Evolutionary conservation across 1,284 basidiomycete genomes (phyloP).

Genomic region (Stygiomarasmius scandens): DNA sequence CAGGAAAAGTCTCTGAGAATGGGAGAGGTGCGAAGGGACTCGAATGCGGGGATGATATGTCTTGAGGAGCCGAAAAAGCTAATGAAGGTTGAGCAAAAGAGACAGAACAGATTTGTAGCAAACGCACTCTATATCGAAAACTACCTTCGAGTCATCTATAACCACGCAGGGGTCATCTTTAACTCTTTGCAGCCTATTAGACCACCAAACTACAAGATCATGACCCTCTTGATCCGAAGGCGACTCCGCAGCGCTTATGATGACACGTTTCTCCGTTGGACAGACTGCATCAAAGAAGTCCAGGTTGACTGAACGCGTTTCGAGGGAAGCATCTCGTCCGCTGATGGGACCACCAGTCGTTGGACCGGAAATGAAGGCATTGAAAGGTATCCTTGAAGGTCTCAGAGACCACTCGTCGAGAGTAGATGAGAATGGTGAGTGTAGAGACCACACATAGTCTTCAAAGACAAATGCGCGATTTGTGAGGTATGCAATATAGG

Average conservation of each 20-base stretch:
- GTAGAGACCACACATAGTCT: constrained; percentile 66
- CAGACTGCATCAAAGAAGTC: constrained; percentile 45
- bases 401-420: constrained; percentile 51
- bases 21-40: constrained; percentile 48
- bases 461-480: constrained; percentile 62
- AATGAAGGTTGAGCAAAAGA: too few relatives aligned
- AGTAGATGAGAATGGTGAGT: constrained; percentile 49
- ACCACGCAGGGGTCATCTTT: constrained; percentile 48
- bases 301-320: constrained; percentile 36
- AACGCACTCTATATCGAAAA: constrained; percentile 55
- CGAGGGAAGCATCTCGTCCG: constrained; percentile 18
- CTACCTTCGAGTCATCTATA: constrained; percentile 40
- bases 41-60: constrained; percentile 50
- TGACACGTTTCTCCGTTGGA: constrained; percentile 31
- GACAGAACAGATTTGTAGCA: too few relatives aligned
- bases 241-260: constrained; percentile 43
- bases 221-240: constrained; percentile 36
- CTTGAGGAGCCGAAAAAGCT: constrained; percentile 57
- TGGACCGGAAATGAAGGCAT: constrained; percentile 63
- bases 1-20: constrained; percentile 52
- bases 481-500: constrained; percentile 51
- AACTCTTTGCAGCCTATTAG: constrained; percentile 38
- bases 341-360: constrained; percentile 53
- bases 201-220: constrained; percentile 54
- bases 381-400: constrained; percentile 62